These are phyloP conservation scores for Mycotypha africana DNA, from an alignment of 371 early-diverging fungal species.

Conservation along the genomic window DNA sequence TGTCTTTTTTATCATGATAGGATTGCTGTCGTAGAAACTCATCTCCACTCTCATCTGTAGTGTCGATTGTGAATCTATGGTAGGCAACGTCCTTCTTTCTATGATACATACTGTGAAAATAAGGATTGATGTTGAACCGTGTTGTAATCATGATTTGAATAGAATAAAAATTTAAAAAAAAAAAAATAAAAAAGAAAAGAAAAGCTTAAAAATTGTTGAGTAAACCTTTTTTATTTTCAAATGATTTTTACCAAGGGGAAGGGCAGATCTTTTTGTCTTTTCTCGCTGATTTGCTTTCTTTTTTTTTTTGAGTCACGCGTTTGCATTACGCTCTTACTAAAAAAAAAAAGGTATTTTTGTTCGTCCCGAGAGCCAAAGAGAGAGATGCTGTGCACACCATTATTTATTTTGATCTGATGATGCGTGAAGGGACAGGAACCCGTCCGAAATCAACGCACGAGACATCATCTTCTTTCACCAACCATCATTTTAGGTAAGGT, in stretches of 20 bases:
- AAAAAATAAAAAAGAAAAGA: neutral
- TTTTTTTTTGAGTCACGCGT: constrained; percentile 1
- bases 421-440: too few species aligned
- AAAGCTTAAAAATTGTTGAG: neutral
- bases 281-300: neutral
- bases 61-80: constrained; percentile 11
- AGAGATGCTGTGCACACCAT: too few species aligned
- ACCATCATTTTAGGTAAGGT: too few species aligned
- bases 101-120: neutral
- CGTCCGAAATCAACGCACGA: too few species aligned
- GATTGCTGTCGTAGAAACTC: constrained; percentile 6
- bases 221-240: too few species aligned
- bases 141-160: constrained; percentile 9
- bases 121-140: constrained; percentile 2
- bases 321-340: too few species aligned
- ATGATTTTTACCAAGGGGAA: too few species aligned
- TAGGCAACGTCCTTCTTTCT: constrained; percentile 4
- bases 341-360: too few species aligned
- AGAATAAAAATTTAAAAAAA: neutral
- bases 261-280: too few species aligned
- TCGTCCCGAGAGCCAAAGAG: too few species aligned
- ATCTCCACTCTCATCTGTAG: constrained; percentile 19
- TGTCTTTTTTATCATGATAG: constrained; percentile 15
- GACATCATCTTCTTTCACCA: too few species aligned
- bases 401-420: too few species aligned